phyloP scores from a whole-genome alignment of 768 basidiomycete genomes.

The Hypholoma sublateritium region DNA sequence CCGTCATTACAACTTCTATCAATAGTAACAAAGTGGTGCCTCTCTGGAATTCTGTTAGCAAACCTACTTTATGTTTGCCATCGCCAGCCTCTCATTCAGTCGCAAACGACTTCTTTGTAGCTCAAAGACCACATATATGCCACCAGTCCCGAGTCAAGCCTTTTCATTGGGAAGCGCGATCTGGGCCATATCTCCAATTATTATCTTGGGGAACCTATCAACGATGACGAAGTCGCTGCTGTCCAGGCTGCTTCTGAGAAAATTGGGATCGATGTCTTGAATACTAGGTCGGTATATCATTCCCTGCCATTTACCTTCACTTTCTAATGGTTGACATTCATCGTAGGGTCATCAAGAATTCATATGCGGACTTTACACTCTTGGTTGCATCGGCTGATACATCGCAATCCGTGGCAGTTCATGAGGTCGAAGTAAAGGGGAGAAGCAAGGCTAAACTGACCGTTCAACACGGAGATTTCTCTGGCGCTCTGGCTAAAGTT shows the following conservation, averaged over 20 bases:
- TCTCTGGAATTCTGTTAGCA: conserved; percentile 63
- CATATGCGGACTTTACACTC: conserved; percentile 60
- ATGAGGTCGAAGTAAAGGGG: conserved; percentile 43
- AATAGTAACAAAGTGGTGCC: conserved; percentile 53
- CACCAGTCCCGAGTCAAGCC: conserved; percentile 56
- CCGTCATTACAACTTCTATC: conserved; percentile 58
- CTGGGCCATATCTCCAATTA: conserved; percentile 84
- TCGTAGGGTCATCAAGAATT: conserved; percentile 69
- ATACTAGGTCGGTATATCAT: conserved; percentile 61
- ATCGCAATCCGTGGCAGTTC: conserved; percentile 33
- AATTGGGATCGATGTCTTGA: conserved; percentile 72
- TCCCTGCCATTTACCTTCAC: neutral
- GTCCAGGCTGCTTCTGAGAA: conserved; percentile 78
- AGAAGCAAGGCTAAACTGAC: conserved; percentile 50
- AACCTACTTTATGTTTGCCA: neutral
- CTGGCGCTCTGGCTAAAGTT: conserved; percentile 51
- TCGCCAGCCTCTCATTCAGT: neutral
- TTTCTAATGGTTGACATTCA: neutral
- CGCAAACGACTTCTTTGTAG: conserved; percentile 31
- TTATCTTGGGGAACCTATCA: conserved; percentile 72
- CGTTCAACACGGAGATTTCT: conserved; percentile 78
- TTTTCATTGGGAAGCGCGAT: conserved; percentile 78
- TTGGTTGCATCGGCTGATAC: conserved; percentile 68
- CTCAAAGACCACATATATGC: conserved; percentile 77
- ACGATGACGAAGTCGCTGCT: conserved; percentile 75